Evolutionary conservation across 2,329 filamentous ascomycete species (phyloP).

Genomic region (Aspergillus sp.): DNA sequence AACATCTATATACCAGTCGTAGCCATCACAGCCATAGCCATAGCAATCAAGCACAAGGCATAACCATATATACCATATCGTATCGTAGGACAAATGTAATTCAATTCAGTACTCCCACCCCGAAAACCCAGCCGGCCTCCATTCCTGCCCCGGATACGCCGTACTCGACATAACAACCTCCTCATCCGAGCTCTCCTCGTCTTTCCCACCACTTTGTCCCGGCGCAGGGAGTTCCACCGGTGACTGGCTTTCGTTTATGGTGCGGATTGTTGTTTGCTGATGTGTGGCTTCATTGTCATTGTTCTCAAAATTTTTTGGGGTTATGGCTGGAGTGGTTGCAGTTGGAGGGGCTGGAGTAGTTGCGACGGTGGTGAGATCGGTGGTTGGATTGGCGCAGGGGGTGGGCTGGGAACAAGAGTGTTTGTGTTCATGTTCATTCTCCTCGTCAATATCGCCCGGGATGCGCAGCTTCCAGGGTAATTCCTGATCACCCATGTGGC

Average conservation of each 20-base stretch:
- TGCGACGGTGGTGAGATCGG: constrained; percentile 1
- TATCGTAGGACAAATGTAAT: too few species aligned
- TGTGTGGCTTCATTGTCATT: constrained; percentile 2
- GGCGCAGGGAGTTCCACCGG: constrained; percentile 29
- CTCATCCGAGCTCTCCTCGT: constrained; percentile 34
- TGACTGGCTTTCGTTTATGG: constrained; percentile 16
- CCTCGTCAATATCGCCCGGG: constrained; percentile 18
- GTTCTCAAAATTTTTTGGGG: too few species aligned
- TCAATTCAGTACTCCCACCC: constrained; percentile 8
- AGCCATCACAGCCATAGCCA: background rate
- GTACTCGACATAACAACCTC: constrained; percentile 45
- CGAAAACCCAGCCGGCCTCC: constrained; percentile 28
- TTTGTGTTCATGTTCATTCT: background rate
- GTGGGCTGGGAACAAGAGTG: background rate
- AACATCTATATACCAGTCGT: background rate
- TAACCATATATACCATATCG: background rate
- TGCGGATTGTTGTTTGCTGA: constrained; percentile 14
- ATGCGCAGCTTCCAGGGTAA: constrained; percentile 30
- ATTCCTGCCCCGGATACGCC: constrained; percentile 44
- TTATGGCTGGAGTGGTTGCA: background rate
- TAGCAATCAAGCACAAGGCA: background rate
- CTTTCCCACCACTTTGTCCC: background rate
- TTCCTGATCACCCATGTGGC: constrained; percentile 30
- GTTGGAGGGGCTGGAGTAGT: background rate
- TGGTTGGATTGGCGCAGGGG: constrained; percentile 4